Evolutionary conservation across 2,329 filamentous ascomycete species (phyloP), one percentile per base, ranked within the genome.

Genomic region (Pseudopithomyces chartarum): DNA sequence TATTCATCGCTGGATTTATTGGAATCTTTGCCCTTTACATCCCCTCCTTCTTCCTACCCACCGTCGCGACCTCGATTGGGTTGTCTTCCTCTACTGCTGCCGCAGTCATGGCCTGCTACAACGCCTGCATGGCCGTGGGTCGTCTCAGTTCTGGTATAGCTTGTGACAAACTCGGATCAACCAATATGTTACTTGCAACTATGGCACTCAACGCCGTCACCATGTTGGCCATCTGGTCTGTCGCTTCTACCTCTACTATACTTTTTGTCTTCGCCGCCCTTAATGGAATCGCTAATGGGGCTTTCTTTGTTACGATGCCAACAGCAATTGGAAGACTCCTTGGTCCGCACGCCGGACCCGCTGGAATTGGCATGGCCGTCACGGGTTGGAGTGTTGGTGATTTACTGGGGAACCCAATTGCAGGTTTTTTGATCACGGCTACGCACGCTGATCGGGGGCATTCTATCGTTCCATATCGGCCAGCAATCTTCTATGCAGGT

Each of bases 401-500:
- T 29, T 22, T 49, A 22, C 17, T 49, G 13, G 46, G 46, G 4
- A 49, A 49, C 29, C 46, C 46, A 23, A 49, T 49, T 19, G 46
- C 46, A 10, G 46, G 46, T 7, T 49, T 49, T 20, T 40, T 49
- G 20, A 49, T 49, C 19, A 40, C 46, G 26, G 46, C 46, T 2
- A 49, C 46, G 20, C 46, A 49, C 20, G 46, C 46, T 19, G 46
- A 49, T 34, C 46, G 46, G 12, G 46, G 46, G 39, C 26, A 22
- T 20, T 49, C 46, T 15, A 49, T 49, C 39, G 46, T 40, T 39
- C 46, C 22, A 22, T 49, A 49, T 26, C 33, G 46, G 12, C 46
- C 46, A 49, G 46, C 46, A 40, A 49, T 49, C 46, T 49, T 49
- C 46, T 49, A 49, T 22, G 46, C 46, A 22, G 46, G 46, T 22